Percentiles rank a stretch among this genome's conserved stretches.
Evolutionary conservation across 2,329 filamentous ascomycete species (phyloP).

Genomic region (Helicocarpus griseus): DNA sequence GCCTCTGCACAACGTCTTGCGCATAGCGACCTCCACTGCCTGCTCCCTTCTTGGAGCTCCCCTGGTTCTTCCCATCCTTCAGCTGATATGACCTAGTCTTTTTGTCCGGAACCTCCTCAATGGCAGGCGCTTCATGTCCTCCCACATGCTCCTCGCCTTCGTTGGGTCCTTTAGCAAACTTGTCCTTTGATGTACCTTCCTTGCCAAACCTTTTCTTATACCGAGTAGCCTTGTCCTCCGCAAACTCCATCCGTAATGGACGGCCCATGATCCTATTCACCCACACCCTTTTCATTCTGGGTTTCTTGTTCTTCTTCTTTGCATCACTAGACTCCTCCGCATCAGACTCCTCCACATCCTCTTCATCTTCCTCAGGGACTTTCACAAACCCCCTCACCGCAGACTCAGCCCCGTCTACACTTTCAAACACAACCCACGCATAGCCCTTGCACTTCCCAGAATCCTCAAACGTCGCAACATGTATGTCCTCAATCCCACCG

Average conservation of each 20-base stretch:
- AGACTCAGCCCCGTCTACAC: constrained; percentile 61
- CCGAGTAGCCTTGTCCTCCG: constrained; percentile 76
- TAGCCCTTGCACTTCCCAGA: constrained; percentile 96
- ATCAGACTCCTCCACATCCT: constrained; percentile 29
- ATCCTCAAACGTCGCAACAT: constrained; percentile 92
- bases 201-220: constrained; percentile 94
- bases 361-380: constrained; percentile 51
- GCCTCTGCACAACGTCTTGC: constrained; percentile 48
- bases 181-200: constrained; percentile 42
- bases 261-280: constrained; percentile 76
- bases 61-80: constrained; percentile 15
- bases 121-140: constrained; percentile 7
- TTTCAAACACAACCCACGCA: constrained; percentile 86
- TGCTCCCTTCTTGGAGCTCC: constrained; percentile 18
- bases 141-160: constrained; percentile 14
- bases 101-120: constrained; percentile 7
- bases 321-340: neutral
- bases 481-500: constrained; percentile 70
- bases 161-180: constrained; percentile 20
- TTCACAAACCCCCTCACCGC: constrained; percentile 75
- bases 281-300: constrained; percentile 60
- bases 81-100: constrained; percentile 16
- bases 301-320: constrained; percentile 44
- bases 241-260: constrained; percentile 78
- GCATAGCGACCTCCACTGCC: constrained; percentile 28